Evolutionary conservation across 2,329 filamentous ascomycete species (phyloP).

Genomic region (Diaporthe sp.): DNA sequence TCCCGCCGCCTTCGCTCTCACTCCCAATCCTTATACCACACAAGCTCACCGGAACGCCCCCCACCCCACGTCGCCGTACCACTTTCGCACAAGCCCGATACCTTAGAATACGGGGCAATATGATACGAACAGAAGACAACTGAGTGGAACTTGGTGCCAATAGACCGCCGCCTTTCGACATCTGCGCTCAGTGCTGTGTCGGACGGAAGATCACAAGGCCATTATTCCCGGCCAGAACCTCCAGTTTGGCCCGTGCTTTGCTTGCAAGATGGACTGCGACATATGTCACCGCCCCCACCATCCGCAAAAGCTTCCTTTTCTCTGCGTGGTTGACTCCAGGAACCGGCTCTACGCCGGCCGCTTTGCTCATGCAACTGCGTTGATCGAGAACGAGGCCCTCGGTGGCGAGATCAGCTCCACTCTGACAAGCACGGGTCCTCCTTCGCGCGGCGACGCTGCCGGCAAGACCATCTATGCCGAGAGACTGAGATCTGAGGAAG

Average conservation of each 20-base stretch:
- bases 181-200: background rate
- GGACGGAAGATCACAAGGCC: background rate
- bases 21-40: background rate
- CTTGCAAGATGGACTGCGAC: constrained; percentile 72
- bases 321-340: constrained; percentile 77
- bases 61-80: too few species aligned
- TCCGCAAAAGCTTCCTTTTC: constrained; percentile 68
- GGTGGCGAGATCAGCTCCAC: constrained; percentile 59
- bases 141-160: background rate
- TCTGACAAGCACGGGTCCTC: constrained; percentile 42
- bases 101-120: background rate
- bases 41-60: background rate
- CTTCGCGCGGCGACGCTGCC: constrained; percentile 40
- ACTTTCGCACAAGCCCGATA: too few species aligned
- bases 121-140: background rate
- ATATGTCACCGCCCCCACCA: constrained; percentile 71
- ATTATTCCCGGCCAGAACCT: background rate
- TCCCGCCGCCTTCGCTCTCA: background rate
- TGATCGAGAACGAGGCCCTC: constrained; percentile 72
- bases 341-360: constrained; percentile 75
- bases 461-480: constrained; percentile 47
- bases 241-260: background rate
- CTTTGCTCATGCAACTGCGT: constrained; percentile 66
- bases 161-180: background rate
- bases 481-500: constrained; percentile 58